A percentile compares a stretch with the other conserved stretches of the same genome.
These are phyloP conservation scores for Cryptococcus amylolentus DNA, from an alignment of 1,284 basidiomycete species.

Conservation along the genomic window DNA sequence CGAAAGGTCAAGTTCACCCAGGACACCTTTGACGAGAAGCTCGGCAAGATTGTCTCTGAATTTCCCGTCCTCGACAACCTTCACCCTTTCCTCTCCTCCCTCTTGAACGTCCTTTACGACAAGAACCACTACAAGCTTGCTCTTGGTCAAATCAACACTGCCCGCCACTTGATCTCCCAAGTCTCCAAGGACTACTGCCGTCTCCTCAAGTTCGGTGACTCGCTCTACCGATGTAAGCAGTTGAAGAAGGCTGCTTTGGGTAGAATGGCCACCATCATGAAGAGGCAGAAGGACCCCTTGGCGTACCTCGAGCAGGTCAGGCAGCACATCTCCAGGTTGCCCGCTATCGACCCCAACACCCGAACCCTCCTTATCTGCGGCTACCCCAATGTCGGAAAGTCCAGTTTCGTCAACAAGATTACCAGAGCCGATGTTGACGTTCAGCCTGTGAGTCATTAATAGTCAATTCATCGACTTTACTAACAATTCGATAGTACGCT, in stretches of 20 bases:
- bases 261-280: slow-evolving; percentile 97
- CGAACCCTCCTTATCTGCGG: slow-evolving; percentile 92
- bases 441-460: slow-evolving; percentile 59
- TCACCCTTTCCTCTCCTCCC: slow-evolving; percentile 87
- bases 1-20: slow-evolving; percentile 99
- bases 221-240: slow-evolving; percentile 93
- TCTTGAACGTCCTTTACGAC: slow-evolving; percentile 96
- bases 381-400: slow-evolving; percentile 97
- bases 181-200: slow-evolving; percentile 94
- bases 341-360: slow-evolving; percentile 86
- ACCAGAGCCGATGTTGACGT: slow-evolving; percentile 96
- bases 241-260: slow-evolving; percentile 91
- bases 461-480: too few species aligned
- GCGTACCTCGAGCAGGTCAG: slow-evolving; percentile 96
- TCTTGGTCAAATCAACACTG: slow-evolving; percentile 87
- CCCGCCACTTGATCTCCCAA: slow-evolving; percentile 88
- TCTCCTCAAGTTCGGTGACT: slow-evolving; percentile 92
- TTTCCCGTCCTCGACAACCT: slow-evolving; percentile 97
- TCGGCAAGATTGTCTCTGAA: slow-evolving; percentile 87
- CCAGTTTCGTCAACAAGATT: slow-evolving; percentile 96
- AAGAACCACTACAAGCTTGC: slow-evolving; percentile 99
- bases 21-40: slow-evolving; percentile 94
- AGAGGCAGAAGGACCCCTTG: slow-evolving; percentile 90
- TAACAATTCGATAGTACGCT: slow-evolving; percentile 58
- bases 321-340: slow-evolving; percentile 94